Base-by-base conservation (phyloP, 2,329 filamentous ascomycete species). In the Diaporthe batatas region DNA sequence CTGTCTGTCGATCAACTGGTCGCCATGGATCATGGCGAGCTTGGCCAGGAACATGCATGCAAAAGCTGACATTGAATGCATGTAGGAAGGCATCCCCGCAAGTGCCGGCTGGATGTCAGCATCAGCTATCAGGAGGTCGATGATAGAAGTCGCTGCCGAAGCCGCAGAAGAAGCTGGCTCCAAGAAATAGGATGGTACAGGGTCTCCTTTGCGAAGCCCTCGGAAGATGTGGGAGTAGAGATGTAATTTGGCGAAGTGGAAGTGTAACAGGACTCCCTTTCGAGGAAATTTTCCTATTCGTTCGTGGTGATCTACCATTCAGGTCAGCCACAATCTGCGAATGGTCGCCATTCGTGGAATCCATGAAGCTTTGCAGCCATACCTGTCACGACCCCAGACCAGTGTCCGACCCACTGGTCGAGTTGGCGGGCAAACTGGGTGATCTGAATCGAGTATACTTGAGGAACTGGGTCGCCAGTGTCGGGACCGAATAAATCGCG, bases 401-500 rank as follows among this genome's bases (percentile, higher is more conserved):
- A 84, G 3, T 81, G 78, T 0, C 76, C 76, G 3, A 82, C 75
- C 81, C 83, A 84, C n/a, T 81, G 78, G 6, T 83, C 82, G 1
- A 84, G 76, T 29, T 83, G 81, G 2, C 79, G 76, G 6, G 77
- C 75, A 12, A 78, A 81, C 71, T 79, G 80, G 3, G 72, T 75
- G 44, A 81, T 80, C 68, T 90, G 89, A 11, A 85, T 83, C 42
- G 86, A 83, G 71, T 89, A 88, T 3, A 84, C 83, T 29, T 86
- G 82, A 0, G 86, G 86, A 4, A 91, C 80, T 0, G 85, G 82
- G 39, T 88, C 85, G 23, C 88, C 86, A 0, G 82, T 86, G 64
- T 91, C 88, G 0, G 86, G 85, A 0, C 89, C 89, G 73, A 91
- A 91, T 0, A 88, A 72, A 7, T 90, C 81, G 76, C 87, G 80